Evolutionary conservation across 2,329 filamentous ascomycete genomes (phyloP), one percentile per base, ranked within the genome.

Genomic region (Camillea tinctor): DNA sequence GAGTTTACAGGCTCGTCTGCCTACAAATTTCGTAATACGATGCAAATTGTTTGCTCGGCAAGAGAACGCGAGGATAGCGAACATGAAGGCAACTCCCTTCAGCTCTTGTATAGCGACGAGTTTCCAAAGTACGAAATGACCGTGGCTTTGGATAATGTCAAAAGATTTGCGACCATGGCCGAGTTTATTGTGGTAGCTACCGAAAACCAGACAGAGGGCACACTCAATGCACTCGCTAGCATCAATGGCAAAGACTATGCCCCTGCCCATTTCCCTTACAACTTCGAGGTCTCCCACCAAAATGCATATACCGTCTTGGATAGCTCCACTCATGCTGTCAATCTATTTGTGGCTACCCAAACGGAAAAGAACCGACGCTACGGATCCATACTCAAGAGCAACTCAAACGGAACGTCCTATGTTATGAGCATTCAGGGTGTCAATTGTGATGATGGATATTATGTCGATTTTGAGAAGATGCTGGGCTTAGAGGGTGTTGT

Each of bases 381-480:
- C 68, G 95, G 95, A 44, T 89, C 90, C 22, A 92, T 99, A 68
- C 87, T 99, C 76, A 99, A 98, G 84, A 97, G 93, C 72, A 99
- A 99, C 79, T 97, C 93, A 69, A 98, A 99, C 72, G 95, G 95
- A 57, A 99, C 95, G 0, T 95, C 91, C 1, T 99, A 97, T 71
- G 91, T 97, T 13, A 80, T 96, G 65, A 96, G 91, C 74, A 81
- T 95, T 22, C 80, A 85, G 54, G 86, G 86, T 20, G 92, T 98
- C 71, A 97, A 98, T 75, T 86, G 92, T 67, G 88, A 97, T 71
- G 79, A 83, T 13, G 68, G 74, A 1, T 93, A 88, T 50, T 97
- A 88, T 70, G 94, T 97, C 51, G 95, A 99, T 73, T 99, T 96
- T 75, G 95, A 99, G 74, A 97, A 96, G 79, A 92, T 97, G 81